Percentiles rank a stretch among this genome's conserved stretches.
These are phyloP conservation scores for Stephania cephalantha DNA, from an alignment of 164 flowering plant genomes.

Conservation along the genomic window DNA sequence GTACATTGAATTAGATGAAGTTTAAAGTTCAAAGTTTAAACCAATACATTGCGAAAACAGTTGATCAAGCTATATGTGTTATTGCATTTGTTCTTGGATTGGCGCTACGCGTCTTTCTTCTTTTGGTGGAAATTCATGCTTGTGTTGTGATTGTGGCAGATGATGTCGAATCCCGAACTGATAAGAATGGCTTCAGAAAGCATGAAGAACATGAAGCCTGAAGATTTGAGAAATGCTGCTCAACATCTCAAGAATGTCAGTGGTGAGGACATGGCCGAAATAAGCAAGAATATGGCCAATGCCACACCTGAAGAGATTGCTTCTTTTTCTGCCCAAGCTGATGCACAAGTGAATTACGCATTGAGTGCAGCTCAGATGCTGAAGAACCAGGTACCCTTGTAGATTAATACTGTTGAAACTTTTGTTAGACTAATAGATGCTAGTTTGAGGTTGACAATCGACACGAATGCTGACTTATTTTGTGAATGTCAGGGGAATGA, in stretches of 20 bases:
- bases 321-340: conserved; percentile 62
- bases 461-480: neutral
- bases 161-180: conserved; percentile 97
- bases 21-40: too few species aligned
- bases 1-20: too few species aligned
- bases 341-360: conserved; percentile 60
- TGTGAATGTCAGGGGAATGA: conserved; percentile 70
- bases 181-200: conserved; percentile 83
- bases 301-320: conserved; percentile 87
- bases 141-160: conserved; percentile 33
- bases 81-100: too few species aligned
- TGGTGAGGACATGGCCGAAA: conserved; percentile 84
- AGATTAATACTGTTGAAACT: neutral
- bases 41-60: too few species aligned
- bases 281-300: conserved; percentile 79
- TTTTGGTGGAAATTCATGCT: neutral
- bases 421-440: neutral
- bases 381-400: conserved; percentile 62
- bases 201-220: conserved; percentile 85
- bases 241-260: conserved; percentile 83
- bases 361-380: conserved; percentile 72
- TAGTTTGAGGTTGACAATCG: neutral
- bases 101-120: neutral
- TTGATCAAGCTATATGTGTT: too few species aligned
- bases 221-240: conserved; percentile 75